These are phyloP conservation scores for Cystobasidium pallidum DNA, from an alignment of 1,284 basidiomycete genomes.

Conservation along the genomic window DNA sequence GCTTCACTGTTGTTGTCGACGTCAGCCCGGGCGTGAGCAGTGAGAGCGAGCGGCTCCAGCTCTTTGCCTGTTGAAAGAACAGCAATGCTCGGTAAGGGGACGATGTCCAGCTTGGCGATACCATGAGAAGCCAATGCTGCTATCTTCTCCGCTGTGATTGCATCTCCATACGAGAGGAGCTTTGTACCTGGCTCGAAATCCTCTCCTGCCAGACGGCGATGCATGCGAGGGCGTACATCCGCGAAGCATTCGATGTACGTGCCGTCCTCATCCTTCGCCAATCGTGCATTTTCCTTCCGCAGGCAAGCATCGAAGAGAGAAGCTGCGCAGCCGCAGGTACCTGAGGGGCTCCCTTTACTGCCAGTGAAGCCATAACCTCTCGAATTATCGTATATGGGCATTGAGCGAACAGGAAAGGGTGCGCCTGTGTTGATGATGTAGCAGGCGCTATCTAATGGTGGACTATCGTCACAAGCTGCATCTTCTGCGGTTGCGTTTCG, in stretches of 20 bases:
- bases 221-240: too few relatives aligned
- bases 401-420: constrained; percentile 28
- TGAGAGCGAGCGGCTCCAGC: too few relatives aligned
- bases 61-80: constrained; percentile 31
- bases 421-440: constrained; percentile 30
- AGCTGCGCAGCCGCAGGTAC: too few relatives aligned
- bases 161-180: constrained; percentile 2
- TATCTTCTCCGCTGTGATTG: constrained; percentile 17
- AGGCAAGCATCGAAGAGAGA: constrained; percentile 26
- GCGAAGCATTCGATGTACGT: too few relatives aligned
- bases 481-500: too few relatives aligned
- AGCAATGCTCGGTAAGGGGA: constrained; percentile 14
- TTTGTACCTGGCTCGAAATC: constrained; percentile 17
- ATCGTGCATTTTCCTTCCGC: constrained; percentile 15
- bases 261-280: not conserved
- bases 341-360: too few relatives aligned
- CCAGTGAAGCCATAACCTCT: too few relatives aligned
- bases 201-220: constrained; percentile 26
- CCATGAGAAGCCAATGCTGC: constrained; percentile 21
- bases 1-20: too few relatives aligned
- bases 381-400: too few relatives aligned
- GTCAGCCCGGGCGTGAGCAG: too few relatives aligned
- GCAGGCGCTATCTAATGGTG: too few relatives aligned
- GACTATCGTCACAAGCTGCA: too few relatives aligned
- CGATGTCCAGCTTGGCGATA: not conserved